Evolutionary conservation across 2,329 filamentous ascomycete genomes (phyloP), one percentile per base, ranked within the genome.

Genomic region (Aureobasidium lini): DNA sequence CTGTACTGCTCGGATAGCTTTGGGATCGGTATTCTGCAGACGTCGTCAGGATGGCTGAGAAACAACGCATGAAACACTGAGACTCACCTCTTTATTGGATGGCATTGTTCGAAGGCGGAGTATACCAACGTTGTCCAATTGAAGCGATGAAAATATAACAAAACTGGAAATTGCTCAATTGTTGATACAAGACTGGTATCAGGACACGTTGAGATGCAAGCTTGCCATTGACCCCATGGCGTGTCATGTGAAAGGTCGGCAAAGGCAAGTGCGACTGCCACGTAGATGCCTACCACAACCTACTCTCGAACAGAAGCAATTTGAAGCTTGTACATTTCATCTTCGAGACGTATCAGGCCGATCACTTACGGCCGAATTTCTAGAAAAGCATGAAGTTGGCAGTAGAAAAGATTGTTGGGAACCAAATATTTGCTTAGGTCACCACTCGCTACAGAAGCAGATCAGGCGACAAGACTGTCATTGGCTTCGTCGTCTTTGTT

Each of bases 11-110:
- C 34, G 42, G 9, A 23, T n/a, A 29, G 34, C 31, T n/a, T 48
- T 57, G 4, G 54, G 54, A 40, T 48, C 31, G 23, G 34, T 32
- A 31, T 57, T 57, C 54, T 57, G 23, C 18, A 13, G 15, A n/a
- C 16, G 31, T 32, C 31, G 43, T 57, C 32, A 57, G 54, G 32
- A 47, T n/a, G 3, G 4, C 29, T 8, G 11, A 9, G 15, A 16
- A 3, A 32, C 15, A 4, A 11, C 13, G 6, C 16, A 7, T 32
- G n/a, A 28, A 32, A 16, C 15, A 16, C 13, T 11, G 10, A 10
- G 7, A 40, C 42, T 34, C 48, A 29, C 54, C 43, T 57, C 54
- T 7, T 57, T 57, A 29, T 57, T 57, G 54, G 54, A 40, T 11
- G 42, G 32, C 54, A 57, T 57, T 31, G 40, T 31, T 46, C 32